Evolutionary conservation across 495 filamentous ascomycete species (phyloP), one percentile per base, ranked within the genome.

Genomic region (Penicillium samsonianum): DNA sequence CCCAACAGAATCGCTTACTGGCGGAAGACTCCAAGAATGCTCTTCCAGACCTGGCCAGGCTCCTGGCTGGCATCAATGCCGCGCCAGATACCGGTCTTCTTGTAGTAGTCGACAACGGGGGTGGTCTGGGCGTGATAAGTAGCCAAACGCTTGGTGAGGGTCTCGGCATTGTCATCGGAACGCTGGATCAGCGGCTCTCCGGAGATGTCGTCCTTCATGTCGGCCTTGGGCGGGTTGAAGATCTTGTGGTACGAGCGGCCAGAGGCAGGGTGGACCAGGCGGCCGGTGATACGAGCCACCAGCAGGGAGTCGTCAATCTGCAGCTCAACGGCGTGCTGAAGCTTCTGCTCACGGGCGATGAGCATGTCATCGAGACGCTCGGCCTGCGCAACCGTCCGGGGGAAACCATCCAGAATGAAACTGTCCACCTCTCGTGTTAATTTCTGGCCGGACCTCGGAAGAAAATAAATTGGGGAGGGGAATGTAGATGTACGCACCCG

Each of bases 371-470:
- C 94, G 67, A 98, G 86, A 62, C 91, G 87, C 74, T 96, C 88
- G 45, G 94, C 94, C 77, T 98, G 94, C 38, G 91, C 85, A 53
- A 98, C 92, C 17, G 94, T 98, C 60, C 94, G 88, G 26, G 94
- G 94, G 84, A 98, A 98, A 62, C 94, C 94, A 71, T 98, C 94
- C 69, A 98, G 88, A 66, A 98, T 98, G 82, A 98, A 98, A 65
- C 94, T 98, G 68, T 55, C 19, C 37, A 60, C 35, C 43, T 50
- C 31, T 20, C 28, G 33, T 60, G 59, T 71, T 53, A 71, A 57
- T 40, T n/a, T 30, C 31, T 50, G 22, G 35, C 25, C 43, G 10
- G 20, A 19, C 28, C 44, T n/a, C 23, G 40, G 35, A 45, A 53
- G 25, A 56, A 20, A 42, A 20, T 26, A 25, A 35, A 31, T 17